Percentiles rank a stretch among this genome's conserved stretches.
Conservation (phyloP, 345 rosid genomes). For the Salix dunnii region DNA sequence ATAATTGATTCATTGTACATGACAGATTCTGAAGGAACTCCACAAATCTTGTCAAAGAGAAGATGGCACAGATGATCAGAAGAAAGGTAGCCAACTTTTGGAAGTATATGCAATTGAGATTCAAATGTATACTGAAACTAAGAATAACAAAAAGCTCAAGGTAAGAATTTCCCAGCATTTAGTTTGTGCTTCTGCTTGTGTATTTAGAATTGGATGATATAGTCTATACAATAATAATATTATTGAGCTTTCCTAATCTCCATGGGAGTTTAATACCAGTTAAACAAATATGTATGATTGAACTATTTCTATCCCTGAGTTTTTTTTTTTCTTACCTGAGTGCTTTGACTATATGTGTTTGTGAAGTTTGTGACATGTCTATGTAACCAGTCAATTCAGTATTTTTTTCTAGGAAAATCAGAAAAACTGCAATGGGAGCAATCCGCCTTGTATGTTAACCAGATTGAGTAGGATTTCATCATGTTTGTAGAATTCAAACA, state of each 20-base stretch:
- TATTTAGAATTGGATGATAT: background rate
- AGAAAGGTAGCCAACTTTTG: constrained; percentile 98
- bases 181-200: background rate
- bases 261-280: background rate
- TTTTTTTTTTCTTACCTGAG: background rate
- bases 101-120: constrained; percentile 98
- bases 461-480: background rate
- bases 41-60: constrained; percentile 96
- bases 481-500: background rate
- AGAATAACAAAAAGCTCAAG: constrained; percentile 97
- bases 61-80: constrained; percentile 98
- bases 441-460: background rate
- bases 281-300: background rate
- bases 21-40: constrained; percentile 87
- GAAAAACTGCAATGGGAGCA: background rate
- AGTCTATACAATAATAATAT: background rate
- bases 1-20: background rate
- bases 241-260: background rate
- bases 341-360: background rate
- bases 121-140: constrained; percentile 96
- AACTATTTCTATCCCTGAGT: background rate
- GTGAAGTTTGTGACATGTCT: background rate
- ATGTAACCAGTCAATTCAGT: background rate
- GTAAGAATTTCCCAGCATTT: constrained; percentile 29
- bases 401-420: background rate